phyloP scores from a whole-genome alignment of 1,139 yeast species.

The Hansenula anomala region DNA sequence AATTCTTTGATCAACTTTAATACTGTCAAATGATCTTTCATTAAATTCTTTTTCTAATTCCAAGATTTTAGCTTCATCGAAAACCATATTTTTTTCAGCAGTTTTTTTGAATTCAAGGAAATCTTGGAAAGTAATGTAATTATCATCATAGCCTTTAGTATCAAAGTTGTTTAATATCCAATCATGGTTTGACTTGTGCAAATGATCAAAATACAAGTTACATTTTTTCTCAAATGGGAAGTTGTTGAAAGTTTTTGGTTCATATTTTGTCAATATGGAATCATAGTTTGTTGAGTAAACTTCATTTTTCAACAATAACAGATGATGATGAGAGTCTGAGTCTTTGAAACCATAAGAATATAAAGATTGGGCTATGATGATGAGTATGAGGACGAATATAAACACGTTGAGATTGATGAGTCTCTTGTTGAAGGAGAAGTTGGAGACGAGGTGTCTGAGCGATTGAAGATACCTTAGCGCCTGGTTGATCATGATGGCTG shows the following conservation, averaged over 20 bases:
- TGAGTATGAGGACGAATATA: constrained; percentile 7
- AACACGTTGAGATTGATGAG: constrained; percentile 13
- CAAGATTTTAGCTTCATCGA: constrained; percentile 6
- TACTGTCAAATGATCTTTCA: constrained; percentile 17
- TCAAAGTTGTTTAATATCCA: constrained; percentile 20
- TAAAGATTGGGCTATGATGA: constrained; percentile 9
- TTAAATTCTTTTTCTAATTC: constrained; percentile 13
- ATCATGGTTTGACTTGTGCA: constrained; percentile 6
- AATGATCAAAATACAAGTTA: constrained; percentile 12
- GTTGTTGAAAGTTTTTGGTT: constrained; percentile 5
- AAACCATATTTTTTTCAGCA: constrained; percentile 19
- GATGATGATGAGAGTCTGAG: neutral
- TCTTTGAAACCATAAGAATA: neutral
- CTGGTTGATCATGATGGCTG: neutral
- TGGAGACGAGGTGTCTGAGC: neutral
- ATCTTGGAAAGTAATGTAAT: constrained; percentile 26
- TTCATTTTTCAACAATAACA: constrained; percentile 12
- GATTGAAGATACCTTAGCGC: constrained; percentile 8
- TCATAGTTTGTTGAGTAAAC: constrained; percentile 12
- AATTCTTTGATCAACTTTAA: constrained; percentile 29
- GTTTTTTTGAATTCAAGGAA: constrained; percentile 24
- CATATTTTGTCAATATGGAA: constrained; percentile 3
- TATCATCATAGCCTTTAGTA: constrained; percentile 18
- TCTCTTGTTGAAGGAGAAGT: constrained; percentile 11
- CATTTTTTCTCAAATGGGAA: constrained; percentile 14